These are phyloP conservation scores for Stygiomarasmius scandens DNA, from an alignment of 1,284 basidiomycete species.

Conservation along the genomic window DNA sequence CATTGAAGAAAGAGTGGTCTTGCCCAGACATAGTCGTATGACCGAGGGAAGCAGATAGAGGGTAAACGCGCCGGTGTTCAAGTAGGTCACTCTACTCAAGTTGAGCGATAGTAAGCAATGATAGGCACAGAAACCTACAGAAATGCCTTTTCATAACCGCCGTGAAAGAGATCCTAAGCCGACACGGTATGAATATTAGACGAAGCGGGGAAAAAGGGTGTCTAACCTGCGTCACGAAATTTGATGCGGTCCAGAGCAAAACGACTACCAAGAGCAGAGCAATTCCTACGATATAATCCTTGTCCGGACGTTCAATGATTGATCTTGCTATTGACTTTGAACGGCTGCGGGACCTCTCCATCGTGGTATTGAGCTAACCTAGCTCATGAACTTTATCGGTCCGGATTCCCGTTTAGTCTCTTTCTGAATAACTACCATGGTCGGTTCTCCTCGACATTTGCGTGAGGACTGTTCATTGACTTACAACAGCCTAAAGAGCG, in stretches of 20 bases:
- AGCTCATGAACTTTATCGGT: too few relatives aligned
- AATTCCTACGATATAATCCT: conserved; percentile 73
- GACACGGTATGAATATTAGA: conserved; percentile 9
- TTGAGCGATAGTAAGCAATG: conserved; percentile 11
- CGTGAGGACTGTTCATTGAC: background rate
- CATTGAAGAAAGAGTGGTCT: conserved; percentile 4
- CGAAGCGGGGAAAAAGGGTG: conserved; percentile 3
- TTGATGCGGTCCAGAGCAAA: conserved; percentile 81
- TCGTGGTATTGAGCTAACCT: background rate
- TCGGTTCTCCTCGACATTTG: background rate
- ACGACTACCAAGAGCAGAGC: conserved; percentile 78
- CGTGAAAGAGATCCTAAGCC: conserved; percentile 65
- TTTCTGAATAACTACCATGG: background rate
- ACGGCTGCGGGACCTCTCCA: conserved; percentile 1
- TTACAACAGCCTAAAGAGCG: conserved; percentile 60
- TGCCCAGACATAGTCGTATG: conserved; percentile 70
- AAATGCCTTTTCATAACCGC: conserved; percentile 81
- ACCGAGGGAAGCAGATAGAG: conserved; percentile 86
- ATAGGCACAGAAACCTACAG: conserved; percentile 49
- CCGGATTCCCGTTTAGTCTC: background rate
- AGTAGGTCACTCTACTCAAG: conserved; percentile 74
- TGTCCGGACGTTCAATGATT: conserved; percentile 24
- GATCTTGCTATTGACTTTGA: conserved; percentile 11
- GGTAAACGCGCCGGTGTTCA: conserved; percentile 86
- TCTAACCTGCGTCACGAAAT: conserved; percentile 77